Base-by-base conservation (phyloP, 768 basidiomycete species). In the Panaeolus papilionaceus region DNA sequence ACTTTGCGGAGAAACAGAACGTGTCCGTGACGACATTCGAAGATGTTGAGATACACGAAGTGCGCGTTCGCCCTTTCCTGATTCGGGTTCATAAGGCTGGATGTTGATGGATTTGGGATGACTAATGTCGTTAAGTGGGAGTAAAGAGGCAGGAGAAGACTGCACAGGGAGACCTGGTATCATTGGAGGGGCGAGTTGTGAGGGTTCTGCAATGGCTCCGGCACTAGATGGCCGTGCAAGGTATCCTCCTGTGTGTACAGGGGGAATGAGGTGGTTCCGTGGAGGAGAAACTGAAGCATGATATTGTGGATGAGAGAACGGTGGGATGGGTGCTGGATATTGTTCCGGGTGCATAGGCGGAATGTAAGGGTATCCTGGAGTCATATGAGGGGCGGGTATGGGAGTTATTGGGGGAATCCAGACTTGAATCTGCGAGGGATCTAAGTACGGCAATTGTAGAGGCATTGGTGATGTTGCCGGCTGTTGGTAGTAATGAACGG, bases 31-130 rank as follows among this genome's bases (percentile, higher is more conserved):
- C 14, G 85, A 83, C 49, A 83, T 75, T 62, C 85, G 85, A 10
- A 92, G 77, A 69, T 91, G 89, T 58, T 85, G 85, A 28, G 90
- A 77, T 49, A 89, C 82, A 12, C 89, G 83, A 3, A 85, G 82
- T 20, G 89, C 86, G 18, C 84, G 84, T 66, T 85, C 83, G 45
- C 89, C 91, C 72, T 89, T 89, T 40, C 88, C 87, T 71, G 86
- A 86, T 76, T 88, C 83, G 4, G 82, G 78, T 61, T 84, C 85
- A 9, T 77, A 61, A 26, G 67, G 28, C 16, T 58, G 54, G 54
- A 62, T 62, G 38, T 66, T 65, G 58, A 38, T 20, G 66, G 51
- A 23, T 45, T 62, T 45, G 26, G 66, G 54, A 61, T 70, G 68
- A 10, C 38, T 65, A 37, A 67, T 18, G 0, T 68, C 70, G 40